Base-by-base conservation (phyloP, 2,329 filamentous ascomycete genomes). In the Phyllosticta ampelicida region DNA sequence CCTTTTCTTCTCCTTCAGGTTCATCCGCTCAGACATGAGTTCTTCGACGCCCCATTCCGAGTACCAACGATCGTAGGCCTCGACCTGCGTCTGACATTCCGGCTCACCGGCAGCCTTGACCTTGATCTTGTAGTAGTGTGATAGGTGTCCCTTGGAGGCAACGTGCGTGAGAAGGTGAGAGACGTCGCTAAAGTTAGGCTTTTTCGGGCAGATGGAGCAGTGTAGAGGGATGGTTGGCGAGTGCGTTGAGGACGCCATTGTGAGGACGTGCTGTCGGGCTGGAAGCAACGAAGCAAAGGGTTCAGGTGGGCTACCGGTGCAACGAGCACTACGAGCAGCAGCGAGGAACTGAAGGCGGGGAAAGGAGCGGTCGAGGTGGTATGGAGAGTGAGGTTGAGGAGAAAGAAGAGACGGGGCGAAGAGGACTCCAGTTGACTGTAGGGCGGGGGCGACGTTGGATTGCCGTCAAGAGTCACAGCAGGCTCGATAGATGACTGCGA, bases 141-240 rank as follows among this genome's bases (percentile, higher is more conserved):
- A 85, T 30, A 96, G 77, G 70, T 97, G 92, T n/a, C 87, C 87
- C 70, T 96, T 96, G 63, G 91, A 96, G 60, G 87, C 84, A 62
- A 96, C 83, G 69, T 97, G 92, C 11, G 92, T 97, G 68, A 97
- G 82, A 44, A 96, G 78, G 71, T 96, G 92, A 30, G 91, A 96
- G 51, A 90, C 79, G 72, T 97, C 92, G 58, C 90, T 95, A 74
- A 96, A 96, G 28, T 75, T 81, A 48, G 89, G 89, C 61, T 80
- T 81, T 64, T 86, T 89, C 36, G 87, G 86, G 70, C 92, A 97
- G 64, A 96, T 86, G 67, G 80, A 85, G 81, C 92, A 97, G 64
- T 83, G 75, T 53, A 96, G 82, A 59, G 87, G 84, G 60, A 90
- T 85, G 53, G 63, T 66, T 59, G 48, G 30, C 20, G 51, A 30